Base-by-base conservation (phyloP, 768 basidiomycete genomes). In the Ramaria rubella region DNA sequence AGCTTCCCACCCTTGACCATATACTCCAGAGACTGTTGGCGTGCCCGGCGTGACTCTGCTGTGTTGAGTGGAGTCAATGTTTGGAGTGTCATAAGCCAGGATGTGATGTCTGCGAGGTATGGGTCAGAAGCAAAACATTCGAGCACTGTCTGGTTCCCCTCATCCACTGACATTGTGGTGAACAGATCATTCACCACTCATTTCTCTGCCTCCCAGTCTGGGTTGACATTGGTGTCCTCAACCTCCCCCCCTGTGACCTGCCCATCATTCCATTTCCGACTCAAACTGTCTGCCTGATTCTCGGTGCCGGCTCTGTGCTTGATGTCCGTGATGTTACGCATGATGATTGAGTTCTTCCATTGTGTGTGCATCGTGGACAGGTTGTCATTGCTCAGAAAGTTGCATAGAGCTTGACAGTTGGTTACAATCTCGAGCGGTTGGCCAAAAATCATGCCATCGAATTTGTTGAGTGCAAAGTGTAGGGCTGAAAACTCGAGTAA, bases 231-330 rank as follows among this genome's bases (percentile, higher is more conserved):
- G 1, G 7, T 3, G 23, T n/a, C 24, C 26, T 46, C 55, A 27
- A 27, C 55, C 8, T 57, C 55, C 8, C 26, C 43, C 23, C 17
- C 54, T 5, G 26, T 29, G 33, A 34, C 49, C 48, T 42, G 27
- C 27, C 44, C 31, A 26, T 17, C 43, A 7, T 11, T 12, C 33
- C 21, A 30, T 15, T 46, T 40, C 8, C 55, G 33, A 36, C 58
- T 59, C 34, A 57, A 40, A 5, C 27, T 42, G 49, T 60, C 58
- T 19, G 60, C 60, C 23, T 55, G 30, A 30, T 61, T 61, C 8
- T 43, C 45, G 4, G 21, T 36, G 4, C 60, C 60, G 1, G 58
- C 57, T 7, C 31, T 6, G 46, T 61, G 60, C 7, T 15, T 23
- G 38, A 61, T 31, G 24, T 60, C 31, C 14, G 52, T 30, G 45